Evolutionary conservation across 164 flowering plant species (phyloP), one percentile per base, ranked within the genome.

Genomic region (Paratinospora sagittata): DNA sequence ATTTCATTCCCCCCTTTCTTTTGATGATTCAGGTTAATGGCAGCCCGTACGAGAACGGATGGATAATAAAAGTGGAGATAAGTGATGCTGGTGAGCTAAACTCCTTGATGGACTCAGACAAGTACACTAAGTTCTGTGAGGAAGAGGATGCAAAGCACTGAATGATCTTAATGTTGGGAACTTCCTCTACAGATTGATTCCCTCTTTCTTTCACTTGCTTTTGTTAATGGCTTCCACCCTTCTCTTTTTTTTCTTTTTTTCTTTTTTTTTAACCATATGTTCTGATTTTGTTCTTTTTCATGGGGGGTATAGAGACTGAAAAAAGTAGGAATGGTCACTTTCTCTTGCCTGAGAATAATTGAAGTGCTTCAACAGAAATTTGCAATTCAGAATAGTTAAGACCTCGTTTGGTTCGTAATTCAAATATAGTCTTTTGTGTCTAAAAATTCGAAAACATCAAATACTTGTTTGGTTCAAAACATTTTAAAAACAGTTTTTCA

Each of bases 61-160:
- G 98, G 98, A 89, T 95, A 24, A 95, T 95, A 27, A 95, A 92
- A 83, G 97, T 92, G 36, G 92, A 92, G 79, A 14, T 92, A 68
- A 79, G 84, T 30, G 79, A 85, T 37, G 41, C 73, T 0, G 80
- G 79, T 61, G 97, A 95, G 62, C 49, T 87, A 24, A 82, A 84
- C 21, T 73, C 84, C 30, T 78, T 92, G 82, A 92, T 92, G 94
- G 92, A 80, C 72, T 72, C 92, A 0, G 94, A 89, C 10, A 47
- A 82, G 47, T 95, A 95, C 85, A 60, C 97, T 68, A 92, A 87
- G 76, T 92, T 95, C 81, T 95, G 98, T 65, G 98, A 95, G 75
- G 98, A 89, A 78, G 98, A 95, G 81, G 94, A 91, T 57, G 81
- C 84, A 1, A 78, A 75, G 52, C 91, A 89, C 52, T 89, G 81